A percentile compares a stretch with the other conserved stretches of the same genome.
Conservation (phyloP, 1,284 basidiomycete species). For the Rhodofomes roseus region DNA sequence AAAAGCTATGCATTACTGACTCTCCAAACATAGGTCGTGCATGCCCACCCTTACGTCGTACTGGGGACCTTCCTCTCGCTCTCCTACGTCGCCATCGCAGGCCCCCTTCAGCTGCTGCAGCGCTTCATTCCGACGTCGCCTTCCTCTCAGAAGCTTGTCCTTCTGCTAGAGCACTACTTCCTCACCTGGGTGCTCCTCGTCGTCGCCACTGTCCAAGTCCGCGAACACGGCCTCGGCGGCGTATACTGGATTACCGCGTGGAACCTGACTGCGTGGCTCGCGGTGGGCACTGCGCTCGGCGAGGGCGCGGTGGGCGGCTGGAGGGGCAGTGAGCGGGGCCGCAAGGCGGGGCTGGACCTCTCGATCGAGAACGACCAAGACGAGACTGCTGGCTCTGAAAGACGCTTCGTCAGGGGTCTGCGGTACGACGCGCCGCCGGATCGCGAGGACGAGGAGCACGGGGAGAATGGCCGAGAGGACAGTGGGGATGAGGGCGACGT, state of each 20-base stretch:
- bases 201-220: slow-evolving; percentile 41
- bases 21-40: slow-evolving; percentile 44
- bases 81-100: slow-evolving; percentile 44
- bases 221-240: slow-evolving; percentile 43
- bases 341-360: slow-evolving; percentile 8
- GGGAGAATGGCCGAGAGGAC: slow-evolving; percentile 24
- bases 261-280: slow-evolving; percentile 18
- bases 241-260: slow-evolving; percentile 46
- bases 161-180: slow-evolving; percentile 32
- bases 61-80: slow-evolving; percentile 46
- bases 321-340: slow-evolving; percentile 1
- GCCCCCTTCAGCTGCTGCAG: slow-evolving; percentile 35
- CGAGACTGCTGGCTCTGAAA: slow-evolving; percentile 12
- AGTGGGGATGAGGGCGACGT: slow-evolving; percentile 31
- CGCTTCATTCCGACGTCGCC: slow-evolving; percentile 25
- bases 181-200: slow-evolving; percentile 58
- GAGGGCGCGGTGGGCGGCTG: slow-evolving; percentile 5
- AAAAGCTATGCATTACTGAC: neutral
- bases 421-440: slow-evolving; percentile 8
- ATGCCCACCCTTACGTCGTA: slow-evolving; percentile 53
- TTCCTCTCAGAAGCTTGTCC: slow-evolving; percentile 26
- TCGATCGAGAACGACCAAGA: slow-evolving; percentile 13
- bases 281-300: slow-evolving; percentile 1
- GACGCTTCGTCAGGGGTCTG: slow-evolving; percentile 16
- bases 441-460: slow-evolving; percentile 17